These are phyloP conservation scores for Ogataea corticis DNA, from an alignment of 805 yeast species.

Conservation along the genomic window DNA sequence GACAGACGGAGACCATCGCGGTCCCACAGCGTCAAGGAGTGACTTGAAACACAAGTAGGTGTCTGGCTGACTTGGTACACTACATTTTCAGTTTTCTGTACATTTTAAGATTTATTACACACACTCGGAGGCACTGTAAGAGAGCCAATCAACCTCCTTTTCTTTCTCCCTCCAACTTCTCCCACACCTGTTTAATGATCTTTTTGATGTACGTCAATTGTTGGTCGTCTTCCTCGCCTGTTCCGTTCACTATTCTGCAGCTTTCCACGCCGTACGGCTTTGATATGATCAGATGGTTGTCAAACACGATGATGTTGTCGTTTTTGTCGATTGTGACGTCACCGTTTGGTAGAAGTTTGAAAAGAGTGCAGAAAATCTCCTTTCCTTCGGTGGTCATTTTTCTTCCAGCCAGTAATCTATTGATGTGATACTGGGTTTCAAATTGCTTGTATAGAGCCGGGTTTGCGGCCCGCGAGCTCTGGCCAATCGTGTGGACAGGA, in stretches of 20 bases:
- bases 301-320: slow-evolving; percentile 39
- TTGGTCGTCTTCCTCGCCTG: slow-evolving; percentile 27
- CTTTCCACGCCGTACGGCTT: slow-evolving; percentile 41
- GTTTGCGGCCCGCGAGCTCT: slow-evolving; percentile 19
- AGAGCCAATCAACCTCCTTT: slow-evolving; percentile 59
- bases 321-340: slow-evolving; percentile 36
- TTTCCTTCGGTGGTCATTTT: slow-evolving; percentile 31
- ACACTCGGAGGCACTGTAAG: background rate
- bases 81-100: slow-evolving; percentile 6
- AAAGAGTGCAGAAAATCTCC: slow-evolving; percentile 27
- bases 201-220: slow-evolving; percentile 40
- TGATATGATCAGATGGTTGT: slow-evolving; percentile 37
- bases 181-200: slow-evolving; percentile 53
- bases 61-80: background rate
- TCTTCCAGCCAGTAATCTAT: slow-evolving; percentile 21
- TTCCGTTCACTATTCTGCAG: slow-evolving; percentile 26
- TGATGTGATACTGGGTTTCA: slow-evolving; percentile 27
- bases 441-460: slow-evolving; percentile 19
- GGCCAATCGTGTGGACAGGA: slow-evolving; percentile 19
- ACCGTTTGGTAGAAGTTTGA: slow-evolving; percentile 33
- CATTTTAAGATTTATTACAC: background rate
- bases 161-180: slow-evolving; percentile 41
- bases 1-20: background rate
- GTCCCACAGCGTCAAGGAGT: too few species aligned
- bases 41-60: too few species aligned